Evolutionary conservation across 345 rosid genomes (phyloP).

Genomic region (Hirschfeldia incana): DNA sequence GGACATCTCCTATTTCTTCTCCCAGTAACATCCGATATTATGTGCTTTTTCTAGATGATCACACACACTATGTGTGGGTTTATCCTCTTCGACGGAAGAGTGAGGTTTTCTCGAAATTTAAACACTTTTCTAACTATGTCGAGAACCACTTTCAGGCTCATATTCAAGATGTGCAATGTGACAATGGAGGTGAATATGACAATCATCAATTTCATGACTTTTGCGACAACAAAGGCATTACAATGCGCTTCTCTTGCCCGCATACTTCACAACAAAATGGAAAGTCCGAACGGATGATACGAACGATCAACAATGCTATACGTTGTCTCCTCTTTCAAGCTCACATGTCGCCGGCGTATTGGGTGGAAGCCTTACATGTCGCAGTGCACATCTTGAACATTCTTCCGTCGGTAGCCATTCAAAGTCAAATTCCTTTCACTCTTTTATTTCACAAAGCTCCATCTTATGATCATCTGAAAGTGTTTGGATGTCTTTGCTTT

Average conservation of each 20-base stretch:
- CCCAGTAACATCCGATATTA: neutral
- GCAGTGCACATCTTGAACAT: neutral
- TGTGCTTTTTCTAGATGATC: neutral
- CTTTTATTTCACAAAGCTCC: too few relatives aligned
- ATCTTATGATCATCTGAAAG: too few relatives aligned
- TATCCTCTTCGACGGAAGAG: neutral
- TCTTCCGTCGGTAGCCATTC: neutral
- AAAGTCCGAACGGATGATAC: neutral
- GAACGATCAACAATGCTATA: neutral
- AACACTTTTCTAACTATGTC: neutral
- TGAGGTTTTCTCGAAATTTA: neutral
- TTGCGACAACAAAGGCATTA: neutral
- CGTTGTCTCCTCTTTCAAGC: neutral
- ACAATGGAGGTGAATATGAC: neutral
- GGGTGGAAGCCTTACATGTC: neutral
- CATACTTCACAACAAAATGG: neutral
- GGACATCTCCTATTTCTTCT: neutral
- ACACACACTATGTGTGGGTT: neutral
- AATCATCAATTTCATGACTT: neutral
- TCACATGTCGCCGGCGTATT: neutral
- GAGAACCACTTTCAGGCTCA: neutral
- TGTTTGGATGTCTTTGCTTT: too few relatives aligned
- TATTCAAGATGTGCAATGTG: neutral
- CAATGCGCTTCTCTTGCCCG: neutral
- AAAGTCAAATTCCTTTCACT: too few relatives aligned